Base-by-base conservation (phyloP, 495 filamentous ascomycete genomes). In the Trichoderma virens region DNA sequence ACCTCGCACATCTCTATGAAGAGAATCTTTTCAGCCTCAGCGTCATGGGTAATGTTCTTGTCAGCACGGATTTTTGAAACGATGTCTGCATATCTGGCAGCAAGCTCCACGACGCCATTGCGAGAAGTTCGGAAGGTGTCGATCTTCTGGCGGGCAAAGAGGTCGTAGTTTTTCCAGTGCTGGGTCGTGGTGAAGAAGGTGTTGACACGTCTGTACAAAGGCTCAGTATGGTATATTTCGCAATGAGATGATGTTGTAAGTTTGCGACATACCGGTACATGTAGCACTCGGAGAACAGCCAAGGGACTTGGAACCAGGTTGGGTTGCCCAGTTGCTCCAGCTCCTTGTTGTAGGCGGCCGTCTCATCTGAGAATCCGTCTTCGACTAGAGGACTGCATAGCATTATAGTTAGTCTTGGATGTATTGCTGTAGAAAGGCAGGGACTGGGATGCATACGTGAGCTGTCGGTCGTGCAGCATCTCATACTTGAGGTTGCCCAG, bases 1-100 rank as follows among this genome's bases (percentile, higher is more conserved):
- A 97, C 94, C 78, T 97, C 92, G 76, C 87, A 93, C 88, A 98
- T 96, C 73, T 97, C 94, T 3, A 78, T 83, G 74, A 98, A 98
- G 20, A 97, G 74, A 0, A 92, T 71, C 66, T 83, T 82, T 66
- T 95, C 89, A 0, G 89, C 88, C 65, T 90, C 82, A 30, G 88
- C 87, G 62, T 82, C 83, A 74, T 18, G 77, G 32, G n/a, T 74
- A 59, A 65, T 62, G n/a, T 41, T 20, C 61, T 67, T 69, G 25
- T 78, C 69, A 54, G 80, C 75, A 20, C 64, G 68, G 38, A 89
- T 79, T 65, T 89, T 81, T 8, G 71, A 70, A 18, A 86, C 80
- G 13, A 92, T 69, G 65, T 88, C 83, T 59, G 71, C 74, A 73
- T 95, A 95, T 68, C 85, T 80, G 11, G 80, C 78, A 3, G 94